Base-by-base conservation (phyloP, 2,329 filamentous ascomycete species). In the Ophiocordyceps unilateralis region DNA sequence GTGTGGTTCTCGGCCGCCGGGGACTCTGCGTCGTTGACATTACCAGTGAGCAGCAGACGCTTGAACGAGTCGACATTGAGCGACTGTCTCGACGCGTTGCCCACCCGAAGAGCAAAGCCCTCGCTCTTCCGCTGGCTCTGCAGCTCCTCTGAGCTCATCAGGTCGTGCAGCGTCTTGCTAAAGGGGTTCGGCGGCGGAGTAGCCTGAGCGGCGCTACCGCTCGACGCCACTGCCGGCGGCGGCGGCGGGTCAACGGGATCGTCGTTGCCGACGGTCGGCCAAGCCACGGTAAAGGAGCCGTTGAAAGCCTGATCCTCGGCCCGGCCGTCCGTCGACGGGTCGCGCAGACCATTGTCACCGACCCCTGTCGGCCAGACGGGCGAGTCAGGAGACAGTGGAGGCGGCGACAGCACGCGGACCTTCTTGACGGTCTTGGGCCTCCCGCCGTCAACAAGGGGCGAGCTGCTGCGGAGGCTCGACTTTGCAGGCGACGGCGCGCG, bases 51-150 rank as follows among this genome's bases (percentile, higher is more conserved):
- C 40, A 91, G 68, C 47, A 91, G 62, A 46, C 79, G 72, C 54
- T 78, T 79, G 62, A 91, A 91, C 8, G 83, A 78, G 54, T 85
- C 77, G 1, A 89, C 84, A 54, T 91, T 82, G 48, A 89, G 60
- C 0, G 75, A 69, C 17, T 58, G 62, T 49, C 63, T 68, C 17
- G 49, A 50, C 2, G 55, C 49, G 37, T 58, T 54, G 24, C 53
- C 53, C 28, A 55, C 57, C 47, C 57, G 60, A 41, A 60, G 53
- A 10, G 47, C 55, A 44, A 46, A 54, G 12, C 47, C 60, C 52
- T 50, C 59, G 43, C 50, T 58, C 52, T 48, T 51, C 26, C 51
- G 48, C 48, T 60, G 55, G 36, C 50, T 45, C 42, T 55, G 51
- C 20, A 62, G 54, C 17, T 57, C 56, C 20, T 50, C 50, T 4